Evolutionary conservation across 768 basidiomycete genomes (phyloP), one percentile per base, ranked within the genome.

Genomic region (Amanita rimosa): DNA sequence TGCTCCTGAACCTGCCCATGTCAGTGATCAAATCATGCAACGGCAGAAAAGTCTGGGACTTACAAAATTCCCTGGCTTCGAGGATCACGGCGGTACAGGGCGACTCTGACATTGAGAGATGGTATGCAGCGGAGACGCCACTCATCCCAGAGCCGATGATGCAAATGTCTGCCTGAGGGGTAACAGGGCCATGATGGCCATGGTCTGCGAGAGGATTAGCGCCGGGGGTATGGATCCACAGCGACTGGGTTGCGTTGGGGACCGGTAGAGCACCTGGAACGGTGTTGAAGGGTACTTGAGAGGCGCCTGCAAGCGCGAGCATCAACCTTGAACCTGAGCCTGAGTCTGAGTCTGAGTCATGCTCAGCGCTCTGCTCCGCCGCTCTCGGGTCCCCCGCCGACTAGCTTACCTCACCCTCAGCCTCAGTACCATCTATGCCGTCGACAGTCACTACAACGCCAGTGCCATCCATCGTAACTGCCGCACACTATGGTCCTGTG

Each of bases 31-130:
- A 17, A n/a, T 29, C 17, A 40, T 27, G 29, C 33, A 35, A 39
- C 16, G 24, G n/a, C 14, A 44, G 38, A 42, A n/a, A 42, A 50
- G 5, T 50, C 40, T 31, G 39, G 8, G 9, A 70, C 86, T 65
- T 19, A 90, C 91, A 86, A 62, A 93, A 84, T 58, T 89, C 83
- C 55, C 93, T 69, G 3, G 90, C 93, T 58, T 95, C 92, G 7
- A 96, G 62, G 10, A 94, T 67, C 14, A 81, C 78, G 0, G 82
- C 70, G 26, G 66, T 78, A 38, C 76, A 35, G 51, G 55, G 39
- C 61, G 44, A 6, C 55, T 24, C 24, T 14, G 34, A 54, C 44
- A 69, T 66, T 3, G 78, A 67, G 29, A 92, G 67, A 58, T 90
- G 84, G 61, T 85, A 89, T 6, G 85, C 84, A 3, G 46, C 37